Evolutionary conservation across 2,329 filamentous ascomycete genomes (phyloP), one percentile per base, ranked within the genome.

Genomic region (Celoporthe dispersa): DNA sequence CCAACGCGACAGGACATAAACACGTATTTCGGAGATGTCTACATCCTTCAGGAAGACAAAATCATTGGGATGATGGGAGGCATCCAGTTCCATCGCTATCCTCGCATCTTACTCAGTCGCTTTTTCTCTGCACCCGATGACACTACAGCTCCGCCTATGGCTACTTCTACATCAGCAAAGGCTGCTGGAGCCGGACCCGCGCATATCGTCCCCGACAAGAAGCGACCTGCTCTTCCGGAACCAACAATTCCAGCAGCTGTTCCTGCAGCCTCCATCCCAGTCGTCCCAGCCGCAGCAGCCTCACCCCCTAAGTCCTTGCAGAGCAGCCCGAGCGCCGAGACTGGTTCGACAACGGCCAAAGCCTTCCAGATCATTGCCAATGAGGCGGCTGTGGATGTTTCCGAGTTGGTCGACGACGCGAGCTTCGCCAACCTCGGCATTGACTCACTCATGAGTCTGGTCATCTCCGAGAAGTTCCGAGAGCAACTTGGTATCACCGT

Each of bases 331-430:
- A 12, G 48, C 7, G 22, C 22, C 48, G 48, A 53, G n/a, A 25
- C 48, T 25, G 48, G n/a, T 11, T n/a, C 22, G 48, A 55, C 51
- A 3, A 55, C 51, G 25, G 11, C 55, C 57, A 75, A 76, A 66
- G 78, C 78, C 19, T 65, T 81, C 16, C 53, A 64, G 12, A 73
- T 80, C 70, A 83, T 90, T 66, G 85, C 87, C 4, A 82, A 84
- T 68, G 87, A 90, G 75, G 86, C 88, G 80, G 87, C 84, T 70
- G 84, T 89, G 63, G 84, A 86, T 37, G 78, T 84, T 59, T 81
- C 84, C 16, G 86, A 88, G n/a, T 75, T 82, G 53, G 64, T 71
- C 0, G 78, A 80, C 62, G 79, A 79, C 1, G 75, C 76, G 12
- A 73, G 73, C 64, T 80, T 83, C 39, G 76, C 76, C 12, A 74